Conservation (phyloP, 1,139 yeast species). For the Chernovozyma aurita region DNA sequence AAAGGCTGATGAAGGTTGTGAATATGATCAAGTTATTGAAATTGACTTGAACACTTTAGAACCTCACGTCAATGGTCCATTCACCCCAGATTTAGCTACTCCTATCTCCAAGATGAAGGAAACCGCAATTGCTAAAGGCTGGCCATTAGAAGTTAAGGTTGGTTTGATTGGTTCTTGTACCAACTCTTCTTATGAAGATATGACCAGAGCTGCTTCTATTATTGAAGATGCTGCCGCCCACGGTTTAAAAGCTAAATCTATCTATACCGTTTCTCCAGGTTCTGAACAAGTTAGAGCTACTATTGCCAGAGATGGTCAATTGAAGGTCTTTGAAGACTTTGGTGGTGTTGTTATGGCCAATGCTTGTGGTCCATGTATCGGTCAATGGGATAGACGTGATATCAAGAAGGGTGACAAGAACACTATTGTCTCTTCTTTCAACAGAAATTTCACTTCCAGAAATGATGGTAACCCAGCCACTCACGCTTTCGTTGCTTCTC, state of each 20-base stretch:
- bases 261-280: constrained; percentile 96
- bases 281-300: constrained; percentile 99
- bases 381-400: constrained; percentile 99
- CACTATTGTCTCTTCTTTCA: constrained; percentile 97
- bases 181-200: constrained; percentile 98
- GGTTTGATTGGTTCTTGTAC: constrained; percentile 99
- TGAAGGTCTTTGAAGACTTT: constrained; percentile 81
- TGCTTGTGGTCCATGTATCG: constrained; percentile 99
- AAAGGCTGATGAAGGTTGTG: constrained; percentile 90
- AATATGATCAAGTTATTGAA: constrained; percentile 94
- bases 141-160: constrained; percentile 94
- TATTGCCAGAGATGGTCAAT: constrained; percentile 94
- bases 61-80: constrained; percentile 98
- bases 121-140: constrained; percentile 79
- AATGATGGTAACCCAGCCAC: constrained; percentile 99
- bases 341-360: constrained; percentile 97
- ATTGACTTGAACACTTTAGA: constrained; percentile 92
- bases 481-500: constrained; percentile 97
- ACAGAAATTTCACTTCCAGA: constrained; percentile 98
- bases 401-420: constrained; percentile 96
- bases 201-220: constrained; percentile 96
- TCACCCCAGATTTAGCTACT: constrained; percentile 98
- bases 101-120: constrained; percentile 92
- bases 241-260: constrained; percentile 86
- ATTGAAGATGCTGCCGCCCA: constrained; percentile 86